Evolutionary conservation across 257 asterid species (phyloP).

Genomic region (Jaltomata sinuosa): DNA sequence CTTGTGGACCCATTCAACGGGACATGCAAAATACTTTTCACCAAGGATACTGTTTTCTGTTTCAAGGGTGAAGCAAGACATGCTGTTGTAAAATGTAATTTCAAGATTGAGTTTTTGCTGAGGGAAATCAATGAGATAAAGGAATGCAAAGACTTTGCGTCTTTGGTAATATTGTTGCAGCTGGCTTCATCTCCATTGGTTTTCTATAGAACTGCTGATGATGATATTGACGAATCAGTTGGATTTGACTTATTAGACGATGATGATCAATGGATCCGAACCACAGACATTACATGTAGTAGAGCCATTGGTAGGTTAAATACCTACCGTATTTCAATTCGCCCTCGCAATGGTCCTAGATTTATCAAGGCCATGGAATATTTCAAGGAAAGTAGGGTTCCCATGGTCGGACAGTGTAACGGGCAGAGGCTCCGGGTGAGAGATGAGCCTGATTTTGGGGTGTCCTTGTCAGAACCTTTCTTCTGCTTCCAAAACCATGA

Average conservation of each 20-base stretch:
- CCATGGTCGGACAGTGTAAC: conserved; percentile 3
- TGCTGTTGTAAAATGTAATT: conserved; percentile 58
- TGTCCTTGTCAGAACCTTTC: conserved; percentile 42
- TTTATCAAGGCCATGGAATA: conserved; percentile 41
- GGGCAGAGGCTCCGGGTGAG: conserved; percentile 9
- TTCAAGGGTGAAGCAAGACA: conserved; percentile 25
- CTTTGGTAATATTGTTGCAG: conserved; percentile 41
- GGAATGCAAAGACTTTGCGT: conserved; percentile 19
- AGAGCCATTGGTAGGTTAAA: conserved; percentile 88
- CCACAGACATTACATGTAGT: conserved; percentile 66
- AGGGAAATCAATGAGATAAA: conserved; percentile 59
- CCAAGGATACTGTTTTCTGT: conserved; percentile 63
- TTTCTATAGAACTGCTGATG: conserved; percentile 87
- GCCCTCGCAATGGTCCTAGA: conserved; percentile 40
- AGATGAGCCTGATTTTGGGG: conserved; percentile 70
- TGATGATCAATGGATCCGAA: conserved; percentile 97
- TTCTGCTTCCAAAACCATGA: conserved; percentile 42
- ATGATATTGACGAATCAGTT: conserved; percentile 63
- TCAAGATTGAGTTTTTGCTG: conserved; percentile 58
- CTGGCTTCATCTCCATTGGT: conserved; percentile 65
- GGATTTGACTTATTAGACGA: conserved; percentile 83
- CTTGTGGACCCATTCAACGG: conserved; percentile 75
- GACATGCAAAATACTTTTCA: conserved; percentile 53
- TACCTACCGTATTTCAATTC: conserved; percentile 51
- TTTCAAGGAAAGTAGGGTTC: conserved; percentile 40